phyloP scores from a whole-genome alignment of 2,329 filamentous ascomycete species.

The Lizonia empirigonia region DNA sequence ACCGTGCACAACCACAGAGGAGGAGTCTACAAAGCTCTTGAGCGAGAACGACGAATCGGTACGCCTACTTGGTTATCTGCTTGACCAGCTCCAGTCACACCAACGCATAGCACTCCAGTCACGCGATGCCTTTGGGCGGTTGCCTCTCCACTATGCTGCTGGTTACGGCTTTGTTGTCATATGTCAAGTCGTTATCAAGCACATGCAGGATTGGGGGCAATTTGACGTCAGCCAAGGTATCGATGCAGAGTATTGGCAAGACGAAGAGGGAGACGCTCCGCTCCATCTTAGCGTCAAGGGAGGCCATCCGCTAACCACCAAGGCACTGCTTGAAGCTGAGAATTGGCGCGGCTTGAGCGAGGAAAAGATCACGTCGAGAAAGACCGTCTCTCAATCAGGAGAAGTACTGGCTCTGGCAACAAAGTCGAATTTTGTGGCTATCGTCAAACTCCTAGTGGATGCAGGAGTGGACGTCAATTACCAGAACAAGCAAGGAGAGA shows the following conservation, averaged over 20 bases:
- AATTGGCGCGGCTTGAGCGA: conserved; percentile 71
- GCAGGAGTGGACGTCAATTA: conserved; percentile 93
- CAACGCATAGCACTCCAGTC: conserved; percentile 72
- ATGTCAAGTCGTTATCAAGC: conserved; percentile 82
- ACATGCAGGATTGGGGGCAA: conserved; percentile 87
- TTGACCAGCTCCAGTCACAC: conserved; percentile 70
- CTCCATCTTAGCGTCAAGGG: conserved; percentile 91
- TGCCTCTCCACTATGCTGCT: conserved; percentile 90
- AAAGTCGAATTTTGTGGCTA: conserved; percentile 82
- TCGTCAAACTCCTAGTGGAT: conserved; percentile 85
- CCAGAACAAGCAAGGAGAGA: conserved; percentile 87
- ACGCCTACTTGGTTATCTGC: conserved; percentile 64
- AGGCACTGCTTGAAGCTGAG: conserved; percentile 78
- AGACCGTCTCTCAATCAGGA: conserved; percentile 78
- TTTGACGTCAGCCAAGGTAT: conserved; percentile 86
- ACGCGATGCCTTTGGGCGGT: conserved; percentile 78
- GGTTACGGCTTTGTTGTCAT: conserved; percentile 94
- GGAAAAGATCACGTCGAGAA: conserved; percentile 68
- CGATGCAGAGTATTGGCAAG: conserved; percentile 87
- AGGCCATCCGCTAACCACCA: conserved; percentile 85
- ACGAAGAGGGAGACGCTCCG: conserved; percentile 87
- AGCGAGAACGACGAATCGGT: conserved; percentile 76
- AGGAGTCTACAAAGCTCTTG: conserved; percentile 63
- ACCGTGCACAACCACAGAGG: conserved; percentile 69
- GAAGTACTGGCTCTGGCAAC: conserved; percentile 87